These are phyloP conservation scores for Polytrichum commune DNA, from an alignment of 225 moss, liverwort and hornwort species.

Conservation along the genomic window DNA sequence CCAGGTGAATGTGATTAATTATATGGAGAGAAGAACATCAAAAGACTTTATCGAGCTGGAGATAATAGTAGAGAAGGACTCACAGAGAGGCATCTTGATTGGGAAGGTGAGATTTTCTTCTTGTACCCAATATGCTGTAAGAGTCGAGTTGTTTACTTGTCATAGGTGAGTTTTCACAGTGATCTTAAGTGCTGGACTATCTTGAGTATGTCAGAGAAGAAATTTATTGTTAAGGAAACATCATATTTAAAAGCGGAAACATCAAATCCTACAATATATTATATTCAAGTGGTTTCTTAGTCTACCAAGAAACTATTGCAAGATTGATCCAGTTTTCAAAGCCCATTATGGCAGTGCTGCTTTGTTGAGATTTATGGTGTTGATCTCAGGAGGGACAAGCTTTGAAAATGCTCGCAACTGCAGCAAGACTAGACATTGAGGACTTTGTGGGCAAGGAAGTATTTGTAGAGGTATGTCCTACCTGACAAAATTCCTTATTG, in stretches of 20 bases:
- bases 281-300: too few species aligned
- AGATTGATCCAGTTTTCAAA: not conserved
- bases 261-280: too few species aligned
- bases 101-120: slow-evolving; percentile 55
- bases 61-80: slow-evolving; percentile 79
- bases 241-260: too few species aligned
- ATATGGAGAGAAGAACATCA: slow-evolving; percentile 57
- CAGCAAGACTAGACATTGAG: slow-evolving; percentile 83
- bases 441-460: slow-evolving; percentile 86
- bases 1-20: slow-evolving; percentile 84
- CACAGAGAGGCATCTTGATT: slow-evolving; percentile 71
- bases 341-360: not conserved
- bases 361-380: not conserved
- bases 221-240: too few species aligned
- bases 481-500: not conserved
- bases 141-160: not conserved
- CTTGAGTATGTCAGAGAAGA: too few species aligned
- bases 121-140: not conserved
- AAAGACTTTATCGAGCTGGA: slow-evolving; percentile 91
- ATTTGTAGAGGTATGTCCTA: slow-evolving; percentile 62
- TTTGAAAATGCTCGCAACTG: slow-evolving; percentile 79
- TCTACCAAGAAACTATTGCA: not conserved
- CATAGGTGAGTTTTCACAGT: too few species aligned
- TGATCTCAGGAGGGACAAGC: slow-evolving; percentile 64
- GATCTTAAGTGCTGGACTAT: too few species aligned